Percentiles rank a stretch among this genome's conserved stretches.
Evolutionary conservation across 371 early-diverging fungal genomes (phyloP).

Genomic region (Haplosporangium sp.): DNA sequence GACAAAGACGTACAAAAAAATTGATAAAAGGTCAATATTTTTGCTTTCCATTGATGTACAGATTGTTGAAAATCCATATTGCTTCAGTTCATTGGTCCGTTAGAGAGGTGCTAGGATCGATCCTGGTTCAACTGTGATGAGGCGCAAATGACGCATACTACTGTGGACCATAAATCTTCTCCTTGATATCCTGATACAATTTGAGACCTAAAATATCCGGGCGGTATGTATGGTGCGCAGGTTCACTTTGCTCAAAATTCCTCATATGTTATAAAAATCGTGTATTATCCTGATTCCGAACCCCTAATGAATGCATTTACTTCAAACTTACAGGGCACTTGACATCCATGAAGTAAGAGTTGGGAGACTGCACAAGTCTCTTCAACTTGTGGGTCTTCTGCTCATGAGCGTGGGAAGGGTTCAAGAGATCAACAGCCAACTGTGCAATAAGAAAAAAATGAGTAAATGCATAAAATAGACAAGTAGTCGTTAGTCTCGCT

Average conservation of each 20-base stretch:
- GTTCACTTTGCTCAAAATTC: too few species aligned
- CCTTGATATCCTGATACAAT: too few species aligned
- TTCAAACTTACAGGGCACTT: constrained; percentile 92
- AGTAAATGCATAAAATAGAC: not conserved
- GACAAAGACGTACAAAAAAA: not conserved
- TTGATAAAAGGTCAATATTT: not conserved
- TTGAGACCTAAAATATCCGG: too few species aligned
- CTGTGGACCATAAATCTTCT: too few species aligned
- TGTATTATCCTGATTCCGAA: too few species aligned
- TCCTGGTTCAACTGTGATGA: not conserved
- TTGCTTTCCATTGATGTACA: not conserved
- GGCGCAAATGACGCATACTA: not conserved
- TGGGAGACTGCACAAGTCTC: constrained; percentile 98
- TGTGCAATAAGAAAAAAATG: constrained; percentile 48
- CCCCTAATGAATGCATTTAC: not conserved
- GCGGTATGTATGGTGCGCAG: too few species aligned
- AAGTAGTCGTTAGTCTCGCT: constrained; percentile 32
- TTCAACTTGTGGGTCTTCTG: constrained; percentile 98
- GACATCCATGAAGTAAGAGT: constrained; percentile 99
- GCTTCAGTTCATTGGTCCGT: too few species aligned
- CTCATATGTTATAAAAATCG: too few species aligned
- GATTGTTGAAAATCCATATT: not conserved
- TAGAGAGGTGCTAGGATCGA: too few species aligned
- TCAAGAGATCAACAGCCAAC: constrained; percentile 99
- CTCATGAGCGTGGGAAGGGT: constrained; percentile 96